Evolutionary conservation across 495 filamentous ascomycete genomes (phyloP).

Genomic region (Trichoderma parareesei): DNA sequence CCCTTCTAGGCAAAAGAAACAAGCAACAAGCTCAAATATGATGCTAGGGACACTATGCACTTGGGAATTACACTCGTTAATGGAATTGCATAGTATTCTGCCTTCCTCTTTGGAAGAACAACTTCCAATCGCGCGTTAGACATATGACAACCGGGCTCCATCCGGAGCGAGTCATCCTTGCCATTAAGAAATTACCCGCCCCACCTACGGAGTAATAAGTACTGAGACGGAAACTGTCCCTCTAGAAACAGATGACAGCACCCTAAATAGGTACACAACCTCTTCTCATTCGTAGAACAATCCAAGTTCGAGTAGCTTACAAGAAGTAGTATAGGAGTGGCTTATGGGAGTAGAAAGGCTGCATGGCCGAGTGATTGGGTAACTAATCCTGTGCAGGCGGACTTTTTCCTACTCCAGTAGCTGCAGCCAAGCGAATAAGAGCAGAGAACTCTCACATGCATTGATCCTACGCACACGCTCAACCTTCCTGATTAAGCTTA

Average conservation of each 20-base stretch:
- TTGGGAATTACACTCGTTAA: not conserved
- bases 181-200: not conserved
- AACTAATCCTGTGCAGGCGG: no score
- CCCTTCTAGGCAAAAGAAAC: not conserved
- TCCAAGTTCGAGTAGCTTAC: not conserved
- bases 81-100: not conserved
- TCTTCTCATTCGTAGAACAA: not conserved
- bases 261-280: no score
- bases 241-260: not conserved
- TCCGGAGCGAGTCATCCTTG: not conserved
- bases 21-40: not conserved
- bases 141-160: not conserved
- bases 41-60: not conserved
- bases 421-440: no score
- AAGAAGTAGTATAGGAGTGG: no score
- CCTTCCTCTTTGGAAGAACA: not conserved
- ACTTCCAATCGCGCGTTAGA: not conserved
- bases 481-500: slow-evolving; percentile 1
- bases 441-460: no score
- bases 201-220: not conserved
- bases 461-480: not conserved
- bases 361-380: no score
- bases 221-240: no score
- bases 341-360: no score
- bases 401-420: no score